Conservation (phyloP, 2,329 filamentous ascomycete genomes). For the Cladophialophora chaetospira region DNA sequence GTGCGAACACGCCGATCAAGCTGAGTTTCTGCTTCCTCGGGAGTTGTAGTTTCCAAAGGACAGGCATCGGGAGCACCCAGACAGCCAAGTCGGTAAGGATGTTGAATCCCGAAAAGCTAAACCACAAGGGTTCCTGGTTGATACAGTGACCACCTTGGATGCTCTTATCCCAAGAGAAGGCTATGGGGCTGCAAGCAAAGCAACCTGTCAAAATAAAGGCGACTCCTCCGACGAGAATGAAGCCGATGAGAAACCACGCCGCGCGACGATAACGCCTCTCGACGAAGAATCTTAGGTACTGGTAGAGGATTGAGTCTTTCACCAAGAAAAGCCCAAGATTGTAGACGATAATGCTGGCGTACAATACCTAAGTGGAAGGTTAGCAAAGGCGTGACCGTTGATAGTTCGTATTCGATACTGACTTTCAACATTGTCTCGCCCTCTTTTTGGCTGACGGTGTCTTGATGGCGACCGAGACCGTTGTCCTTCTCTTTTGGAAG, state of each 20-base stretch:
- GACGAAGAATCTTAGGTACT: constrained; percentile 39
- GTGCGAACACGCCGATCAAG: constrained; percentile 52
- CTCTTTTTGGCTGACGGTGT: constrained; percentile 21
- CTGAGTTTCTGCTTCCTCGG: constrained; percentile 51
- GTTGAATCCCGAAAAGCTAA: constrained; percentile 60
- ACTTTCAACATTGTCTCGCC: constrained; percentile 23
- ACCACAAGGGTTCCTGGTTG: constrained; percentile 53
- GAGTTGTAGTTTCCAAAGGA: constrained; percentile 50
- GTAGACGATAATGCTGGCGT: constrained; percentile 38
- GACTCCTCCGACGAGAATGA: constrained; percentile 16
- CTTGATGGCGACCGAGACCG: constrained; percentile 22
- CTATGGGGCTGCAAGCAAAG: constrained; percentile 49
- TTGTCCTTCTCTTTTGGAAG: constrained; percentile 16
- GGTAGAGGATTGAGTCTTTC: constrained; percentile 39
- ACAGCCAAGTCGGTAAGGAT: constrained; percentile 61
- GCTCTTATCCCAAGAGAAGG: constrained; percentile 43
- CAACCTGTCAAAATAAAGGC: constrained; percentile 13
- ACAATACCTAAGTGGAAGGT: constrained; percentile 15
- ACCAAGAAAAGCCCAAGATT: constrained; percentile 38
- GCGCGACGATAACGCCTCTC: constrained; percentile 16
- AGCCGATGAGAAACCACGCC: constrained; percentile 14
- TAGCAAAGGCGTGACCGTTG: background rate
- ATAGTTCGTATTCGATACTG: background rate
- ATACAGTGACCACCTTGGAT: constrained; percentile 46
- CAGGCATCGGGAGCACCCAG: constrained; percentile 55